phyloP scores from a whole-genome alignment of 2,329 filamentous ascomycete species.

The Sporothrix sp. region DNA sequence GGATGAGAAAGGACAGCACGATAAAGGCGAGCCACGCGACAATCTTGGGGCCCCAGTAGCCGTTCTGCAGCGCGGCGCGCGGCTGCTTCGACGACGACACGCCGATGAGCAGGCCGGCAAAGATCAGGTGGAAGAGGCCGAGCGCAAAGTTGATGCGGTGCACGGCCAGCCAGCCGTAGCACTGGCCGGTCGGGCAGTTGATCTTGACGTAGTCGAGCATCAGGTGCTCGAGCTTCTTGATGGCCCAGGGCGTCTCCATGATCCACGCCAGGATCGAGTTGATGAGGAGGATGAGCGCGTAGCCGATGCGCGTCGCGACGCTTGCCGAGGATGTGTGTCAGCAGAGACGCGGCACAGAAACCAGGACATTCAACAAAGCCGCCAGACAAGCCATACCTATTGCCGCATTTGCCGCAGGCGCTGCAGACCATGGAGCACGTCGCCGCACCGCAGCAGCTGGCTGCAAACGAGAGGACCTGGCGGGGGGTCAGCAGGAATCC shows the following conservation, averaged over 20 bases:
- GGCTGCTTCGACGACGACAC: slow-evolving; percentile 80
- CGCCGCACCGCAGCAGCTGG: slow-evolving; percentile 91
- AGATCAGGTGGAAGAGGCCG: slow-evolving; percentile 81
- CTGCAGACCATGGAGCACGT: slow-evolving; percentile 95
- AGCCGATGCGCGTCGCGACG: slow-evolving; percentile 92
- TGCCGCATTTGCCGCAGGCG: slow-evolving; percentile 92
- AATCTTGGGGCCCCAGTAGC: slow-evolving; percentile 97
- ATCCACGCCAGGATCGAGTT: slow-evolving; percentile 98
- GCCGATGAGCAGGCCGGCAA: slow-evolving; percentile 76
- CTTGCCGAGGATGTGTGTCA: too few species aligned
- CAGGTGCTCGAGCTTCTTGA: slow-evolving; percentile 86
- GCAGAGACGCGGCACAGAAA: too few species aligned
- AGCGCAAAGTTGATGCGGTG: slow-evolving; percentile 97
- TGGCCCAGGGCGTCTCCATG: slow-evolving; percentile 97
- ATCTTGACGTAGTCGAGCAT: slow-evolving; percentile 96
- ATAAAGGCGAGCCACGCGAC: slow-evolving; percentile 80
- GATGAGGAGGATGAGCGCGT: slow-evolving; percentile 85
- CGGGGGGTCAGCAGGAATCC: background rate
- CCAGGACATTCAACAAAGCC: too few species aligned
- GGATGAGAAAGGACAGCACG: slow-evolving; percentile 89
- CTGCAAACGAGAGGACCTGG: slow-evolving; percentile 33
- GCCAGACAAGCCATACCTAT: too few species aligned
- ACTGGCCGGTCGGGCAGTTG: slow-evolving; percentile 79
- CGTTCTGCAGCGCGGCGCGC: slow-evolving; percentile 84
- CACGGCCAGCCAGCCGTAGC: slow-evolving; percentile 91